Evolutionary conservation across 306 rosid genomes (phyloP).

Genomic region (Sicyos baderoa): DNA sequence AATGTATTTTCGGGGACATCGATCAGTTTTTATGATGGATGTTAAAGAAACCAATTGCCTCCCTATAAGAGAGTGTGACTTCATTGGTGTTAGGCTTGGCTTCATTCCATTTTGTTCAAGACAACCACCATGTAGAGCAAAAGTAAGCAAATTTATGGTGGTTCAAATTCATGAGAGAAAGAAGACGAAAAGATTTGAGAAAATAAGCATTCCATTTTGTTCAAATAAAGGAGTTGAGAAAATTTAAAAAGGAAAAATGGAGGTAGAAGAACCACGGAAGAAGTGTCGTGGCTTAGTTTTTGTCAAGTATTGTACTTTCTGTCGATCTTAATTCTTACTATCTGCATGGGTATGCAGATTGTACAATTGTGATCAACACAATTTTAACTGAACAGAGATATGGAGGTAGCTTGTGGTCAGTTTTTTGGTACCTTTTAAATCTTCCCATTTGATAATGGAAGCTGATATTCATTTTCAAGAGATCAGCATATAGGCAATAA

Average conservation of each 20-base stretch:
- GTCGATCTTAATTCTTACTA: neutral
- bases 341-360: slow-evolving; percentile 14
- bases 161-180: neutral
- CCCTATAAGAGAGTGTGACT: neutral
- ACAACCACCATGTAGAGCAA: neutral
- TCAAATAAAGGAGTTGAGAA: neutral
- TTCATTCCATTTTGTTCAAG: neutral
- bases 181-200: neutral
- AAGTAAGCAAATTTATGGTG: neutral
- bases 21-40: neutral
- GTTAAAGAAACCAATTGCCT: neutral
- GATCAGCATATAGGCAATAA: neutral
- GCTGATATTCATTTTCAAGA: slow-evolving; percentile 3
- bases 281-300: neutral
- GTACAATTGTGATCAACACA: neutral
- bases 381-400: slow-evolving; percentile 3
- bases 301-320: neutral
- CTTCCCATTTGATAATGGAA: neutral
- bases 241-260: neutral
- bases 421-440: neutral
- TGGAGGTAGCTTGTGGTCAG: neutral
- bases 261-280: neutral
- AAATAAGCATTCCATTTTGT: too few relatives aligned
- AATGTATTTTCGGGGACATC: neutral
- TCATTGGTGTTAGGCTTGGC: neutral